phyloP scores from a whole-genome alignment of 2,329 filamentous ascomycete genomes.

The Pseudopithomyces chartarum region DNA sequence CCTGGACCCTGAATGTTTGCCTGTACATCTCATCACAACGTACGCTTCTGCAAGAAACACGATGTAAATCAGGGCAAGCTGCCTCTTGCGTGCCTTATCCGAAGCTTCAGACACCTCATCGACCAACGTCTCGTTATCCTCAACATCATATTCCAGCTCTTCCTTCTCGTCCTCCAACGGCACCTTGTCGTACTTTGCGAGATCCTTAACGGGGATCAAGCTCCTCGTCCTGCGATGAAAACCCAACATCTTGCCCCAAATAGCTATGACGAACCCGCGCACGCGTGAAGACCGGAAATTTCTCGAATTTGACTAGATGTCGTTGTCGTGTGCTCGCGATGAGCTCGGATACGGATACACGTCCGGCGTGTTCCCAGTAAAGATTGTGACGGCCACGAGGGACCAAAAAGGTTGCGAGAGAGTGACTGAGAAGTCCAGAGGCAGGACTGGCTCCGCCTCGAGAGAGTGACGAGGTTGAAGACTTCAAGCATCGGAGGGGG shows the following conservation, averaged over 20 bases:
- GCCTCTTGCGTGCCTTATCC: slow-evolving; percentile 32
- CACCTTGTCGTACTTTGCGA: slow-evolving; percentile 49
- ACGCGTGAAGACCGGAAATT: slow-evolving; percentile 7
- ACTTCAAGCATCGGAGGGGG: slow-evolving; percentile 16
- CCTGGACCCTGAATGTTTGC: slow-evolving; percentile 12
- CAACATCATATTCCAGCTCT: slow-evolving; percentile 28
- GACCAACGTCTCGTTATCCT: slow-evolving; percentile 32
- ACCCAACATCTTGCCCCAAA: slow-evolving; percentile 44
- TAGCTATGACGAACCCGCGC: slow-evolving; percentile 5
- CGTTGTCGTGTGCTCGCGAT: slow-evolving; percentile 17
- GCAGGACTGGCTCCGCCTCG: slow-evolving; percentile 38
- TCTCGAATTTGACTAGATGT: slow-evolving; percentile 6
- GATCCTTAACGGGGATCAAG: slow-evolving; percentile 50
- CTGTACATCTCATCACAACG: slow-evolving; percentile 17
- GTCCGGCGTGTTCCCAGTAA: slow-evolving; percentile 36
- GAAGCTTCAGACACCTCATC: slow-evolving; percentile 21
- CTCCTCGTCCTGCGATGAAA: slow-evolving; percentile 50
- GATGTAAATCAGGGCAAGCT: slow-evolving; percentile 51
- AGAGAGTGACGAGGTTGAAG: slow-evolving; percentile 24
- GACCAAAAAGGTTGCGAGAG: slow-evolving; percentile 37
- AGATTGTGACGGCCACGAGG: slow-evolving; percentile 36
- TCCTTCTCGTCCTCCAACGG: slow-evolving; percentile 38
- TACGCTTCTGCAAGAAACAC: slow-evolving; percentile 55
- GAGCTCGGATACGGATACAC: slow-evolving; percentile 17
- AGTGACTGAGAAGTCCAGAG: slow-evolving; percentile 40